Evolutionary conservation across 2,329 filamentous ascomycete genomes (phyloP), one percentile per base, ranked within the genome.

Genomic region (Akanthomyces lecanii): DNA sequence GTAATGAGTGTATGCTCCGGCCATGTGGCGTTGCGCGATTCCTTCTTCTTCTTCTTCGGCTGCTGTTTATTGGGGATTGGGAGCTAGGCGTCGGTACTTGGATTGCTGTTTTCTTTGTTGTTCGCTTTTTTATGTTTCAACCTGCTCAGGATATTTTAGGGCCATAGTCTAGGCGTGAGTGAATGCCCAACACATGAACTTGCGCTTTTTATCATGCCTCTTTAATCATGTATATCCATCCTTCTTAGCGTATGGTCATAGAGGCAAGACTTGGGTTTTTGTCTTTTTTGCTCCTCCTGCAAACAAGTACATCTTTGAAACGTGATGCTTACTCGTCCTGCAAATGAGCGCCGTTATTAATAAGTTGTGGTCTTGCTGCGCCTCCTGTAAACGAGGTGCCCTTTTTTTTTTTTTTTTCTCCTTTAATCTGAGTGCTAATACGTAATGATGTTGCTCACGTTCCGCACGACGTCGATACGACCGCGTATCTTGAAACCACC

Each of bases 31-130:
- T 55, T 44, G 23, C 42, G 53, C 53, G 38, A 44, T 18, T 40
- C 21, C 21, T 40, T 53, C 5, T 23, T 48, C 23, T n/a, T n/a
- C 8, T 51, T 30, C 23, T n/a, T 30, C 14, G 30, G 30, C n/a
- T 52, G 18, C 7, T 40, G 21, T 44, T 14, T 44, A n/a, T 30
- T 21, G 12, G 21, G 53, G 23, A 14, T 38, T 44, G 23, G 53
- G 53, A 55, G 53, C 38, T 55, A 8, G 53, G 53, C 53, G 53
- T 55, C 42, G 53, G 38, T 5, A 55, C 23, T 55, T 55, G 53
- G 53, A 55, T 44, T 6, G 21, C 11, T 47, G 23, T n/a, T 55
- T 36, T 55, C 5, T 55, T 30, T 30, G 6, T 3, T 18, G 21
- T 52, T 16, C 33, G 2, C 14, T 52, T 52, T 36, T 33, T 33